Base-by-base conservation (phyloP, 371 early-diverging fungal genomes). In the Apophysomyces sp. region DNA sequence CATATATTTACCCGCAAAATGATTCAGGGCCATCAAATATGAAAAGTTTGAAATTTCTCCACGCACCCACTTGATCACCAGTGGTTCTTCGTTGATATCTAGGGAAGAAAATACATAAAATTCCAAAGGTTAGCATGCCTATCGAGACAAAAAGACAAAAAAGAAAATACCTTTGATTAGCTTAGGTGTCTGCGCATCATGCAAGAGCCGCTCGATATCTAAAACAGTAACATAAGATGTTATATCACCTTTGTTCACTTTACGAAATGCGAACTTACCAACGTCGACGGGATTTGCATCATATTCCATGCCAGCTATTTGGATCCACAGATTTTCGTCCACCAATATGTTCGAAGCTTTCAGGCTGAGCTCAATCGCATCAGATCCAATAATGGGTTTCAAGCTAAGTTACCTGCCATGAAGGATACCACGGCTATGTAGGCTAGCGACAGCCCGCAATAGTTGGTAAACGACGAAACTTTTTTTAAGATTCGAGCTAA, bases 11-110 rank as follows among this genome's bases (percentile, higher is more conserved):
- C 91, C 92, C 12, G 92, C 89, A 2, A 91, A 72, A 54, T 87
- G 84, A 55, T 94, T 94, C 26, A 94, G 73, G 12, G 85, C 82
- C 91, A 94, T 91, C 36, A 94, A 60, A 69, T 94, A 94, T 9
- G 89, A 86, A 63, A 81, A 94, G 61, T 93, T 94, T 28, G 90
- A 89, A 32, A 94, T 89, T 24, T 88, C 83, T 15, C 89, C 89
- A 21, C 78, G 75, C 4, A 82, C 80, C 95, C 95, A 94, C 31
- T 78, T 77, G 63, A 84, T 80, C 3, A 85, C 86, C 0, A 85
- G 66, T 0, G 85, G 77, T n/a, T 85, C 86, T 31, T 84, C 76
- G 18, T 72, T 74, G 30, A 86, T 68, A 16, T 66, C 86, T 86
- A 15, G 18, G 21, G 11, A 59, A 24, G 21, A 31, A 16, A 0